phyloP scores from a whole-genome alignment of 2,329 filamentous ascomycete species.

The Rutstroemia sp. region DNA sequence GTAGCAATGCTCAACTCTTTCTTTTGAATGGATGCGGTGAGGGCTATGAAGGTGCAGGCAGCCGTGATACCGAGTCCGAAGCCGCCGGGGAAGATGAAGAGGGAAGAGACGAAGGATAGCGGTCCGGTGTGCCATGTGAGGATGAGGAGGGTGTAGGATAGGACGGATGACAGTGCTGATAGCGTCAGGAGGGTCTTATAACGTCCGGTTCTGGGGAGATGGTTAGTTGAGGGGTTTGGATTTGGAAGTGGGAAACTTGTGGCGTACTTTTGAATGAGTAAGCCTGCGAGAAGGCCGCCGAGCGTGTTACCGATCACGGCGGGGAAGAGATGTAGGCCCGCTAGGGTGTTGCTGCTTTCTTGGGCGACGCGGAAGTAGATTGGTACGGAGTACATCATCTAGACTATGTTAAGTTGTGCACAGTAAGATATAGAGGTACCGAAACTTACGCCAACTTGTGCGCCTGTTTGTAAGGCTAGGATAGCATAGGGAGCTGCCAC shows the following conservation, averaged over 20 bases:
- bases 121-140: conserved; percentile 50
- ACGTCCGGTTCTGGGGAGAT: conserved; percentile 38
- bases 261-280: conserved; percentile 24
- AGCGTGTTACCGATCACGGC: conserved; percentile 60
- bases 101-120: conserved; percentile 45
- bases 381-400: conserved; percentile 58
- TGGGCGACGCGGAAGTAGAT: conserved; percentile 63
- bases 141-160: conserved; percentile 45
- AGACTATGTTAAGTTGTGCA: neutral
- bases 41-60: conserved; percentile 40
- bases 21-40: conserved; percentile 39
- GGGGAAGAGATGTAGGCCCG: conserved; percentile 56
- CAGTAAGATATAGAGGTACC: conserved; percentile 5
- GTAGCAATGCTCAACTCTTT: conserved; percentile 42
- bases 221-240: neutral
- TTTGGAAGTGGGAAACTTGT: neutral
- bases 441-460: conserved; percentile 47
- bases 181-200: conserved; percentile 50
- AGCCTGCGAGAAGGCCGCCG: conserved; percentile 53
- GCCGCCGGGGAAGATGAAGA: conserved; percentile 52
- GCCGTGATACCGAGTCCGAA: conserved; percentile 42
- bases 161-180: conserved; percentile 40
- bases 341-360: conserved; percentile 47
- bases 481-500: conserved; percentile 47
- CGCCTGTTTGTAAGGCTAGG: conserved; percentile 43